Evolutionary conservation across 2,329 filamentous ascomycete species (phyloP), one percentile per base, ranked within the genome.

Genomic region (Pseudocercospora macadamiae): DNA sequence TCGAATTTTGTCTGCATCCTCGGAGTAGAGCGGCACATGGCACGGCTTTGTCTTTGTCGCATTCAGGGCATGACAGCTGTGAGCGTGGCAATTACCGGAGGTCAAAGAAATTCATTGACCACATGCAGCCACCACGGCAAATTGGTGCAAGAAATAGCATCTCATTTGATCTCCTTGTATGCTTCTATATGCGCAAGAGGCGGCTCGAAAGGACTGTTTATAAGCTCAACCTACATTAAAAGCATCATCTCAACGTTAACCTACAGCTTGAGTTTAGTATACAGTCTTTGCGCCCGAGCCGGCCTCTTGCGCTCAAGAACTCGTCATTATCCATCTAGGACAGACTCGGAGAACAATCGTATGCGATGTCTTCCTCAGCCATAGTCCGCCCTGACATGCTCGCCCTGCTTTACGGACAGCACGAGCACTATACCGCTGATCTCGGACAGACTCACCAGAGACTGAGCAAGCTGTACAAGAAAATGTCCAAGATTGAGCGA

Each of bases 401-500:
- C 8, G 53, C 60, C 18, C 32, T 69, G 30, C 64, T 72, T 12
- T 62, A 70, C 49, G 52, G 63, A 10, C 68, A 70, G 51, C 66
- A 69, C 55, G 55, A 54, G 21, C 60, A 62, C 59, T 71, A 69
- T 56, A 68, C 59, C 28, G 52, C 59, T 34, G 66, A 70, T 48
- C 64, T 72, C 12, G 67, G 60, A 30, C 45, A 57, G n/a, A 70
- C 65, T 10, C 67, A 70, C 55, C 61, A 67, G 36, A 57, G 54
- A 10, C 61, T 72, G 12, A 64, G 67, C 60, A 70, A 68, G 44
- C 62, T 67, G 8, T 71, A 70, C 56, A 65, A 61, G 36, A 70
- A 67, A 59, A 61, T 71, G 23, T 64, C 65, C 3, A 64, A 60
- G 25, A 57, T 63, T 32, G 67, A 72, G 45, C 52, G 48, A 19